Percentiles rank a stretch among this genome's conserved stretches.
Evolutionary conservation across 2,329 filamentous ascomycete species (phyloP).

Genomic region (Aspergillus pseudoterreus): DNA sequence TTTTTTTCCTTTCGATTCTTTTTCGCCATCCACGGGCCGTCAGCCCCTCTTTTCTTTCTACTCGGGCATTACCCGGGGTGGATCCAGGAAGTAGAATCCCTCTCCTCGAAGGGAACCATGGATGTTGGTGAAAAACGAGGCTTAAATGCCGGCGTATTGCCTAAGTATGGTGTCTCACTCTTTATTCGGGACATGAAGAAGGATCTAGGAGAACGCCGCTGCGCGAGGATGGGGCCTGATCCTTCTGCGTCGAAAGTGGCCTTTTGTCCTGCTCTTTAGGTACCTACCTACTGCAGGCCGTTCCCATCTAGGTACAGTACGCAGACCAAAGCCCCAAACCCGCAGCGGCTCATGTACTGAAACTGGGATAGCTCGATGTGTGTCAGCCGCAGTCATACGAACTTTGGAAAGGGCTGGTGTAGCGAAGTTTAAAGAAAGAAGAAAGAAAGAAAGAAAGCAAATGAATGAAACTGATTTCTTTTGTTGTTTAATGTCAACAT

Average conservation of each 20-base stretch:
- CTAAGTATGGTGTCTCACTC: neutral
- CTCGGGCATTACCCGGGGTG: conserved; percentile 21
- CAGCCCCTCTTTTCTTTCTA: conserved; percentile 15
- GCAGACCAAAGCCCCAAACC: conserved; percentile 10
- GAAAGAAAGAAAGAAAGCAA: no score
- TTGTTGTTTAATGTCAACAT: neutral
- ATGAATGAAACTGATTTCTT: no score
- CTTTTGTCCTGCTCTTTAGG: neutral
- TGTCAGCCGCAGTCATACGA: conserved; percentile 13
- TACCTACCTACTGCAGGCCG: conserved; percentile 13
- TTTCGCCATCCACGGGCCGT: conserved; percentile 21
- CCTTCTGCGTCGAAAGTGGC: neutral
- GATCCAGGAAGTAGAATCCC: conserved; percentile 8
- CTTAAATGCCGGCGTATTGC: neutral
- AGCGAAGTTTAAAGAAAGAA: no score
- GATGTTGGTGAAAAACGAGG: neutral
- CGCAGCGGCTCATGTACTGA: conserved; percentile 14
- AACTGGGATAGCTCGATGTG: conserved; percentile 13
- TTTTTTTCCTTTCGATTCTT: neutral
- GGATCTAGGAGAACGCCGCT: neutral
- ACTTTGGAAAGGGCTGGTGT: neutral
- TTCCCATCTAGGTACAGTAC: conserved; percentile 14
- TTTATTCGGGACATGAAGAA: neutral
- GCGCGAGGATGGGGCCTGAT: neutral
- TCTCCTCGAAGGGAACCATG: conserved; percentile 6